Evolutionary conservation across 352 stramenopile genomes (phyloP), one percentile per base, ranked within the genome.

Genomic region (Pythium dissotocum): DNA sequence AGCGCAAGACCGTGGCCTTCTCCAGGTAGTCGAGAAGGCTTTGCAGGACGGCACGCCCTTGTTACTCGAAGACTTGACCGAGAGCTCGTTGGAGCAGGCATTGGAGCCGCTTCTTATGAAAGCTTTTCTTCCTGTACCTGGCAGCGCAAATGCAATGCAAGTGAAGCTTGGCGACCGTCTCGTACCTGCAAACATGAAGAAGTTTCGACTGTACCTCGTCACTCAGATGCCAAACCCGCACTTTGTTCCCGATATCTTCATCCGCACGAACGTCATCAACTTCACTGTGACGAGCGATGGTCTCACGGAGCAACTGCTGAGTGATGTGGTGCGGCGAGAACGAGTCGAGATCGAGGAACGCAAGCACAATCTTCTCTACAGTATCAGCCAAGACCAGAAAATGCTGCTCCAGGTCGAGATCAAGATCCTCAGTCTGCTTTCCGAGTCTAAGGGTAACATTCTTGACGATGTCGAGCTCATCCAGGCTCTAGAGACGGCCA

Each of bases 211-310:
- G 68, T 98, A 97, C 66, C 72, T 98, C 55, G 96, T 91, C 1
- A 98, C 92, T 0, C 98, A 98, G 55, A 69, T 98, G n/a, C 79
- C 88, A 0, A 98, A 98, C 57, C 93, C 93, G 10, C 80, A 89
- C 46, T 98, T 98, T 62, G 67, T 87, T 0, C 92, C 93, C 6
- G 93, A 98, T 42, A 80, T 98, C 8, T 98, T 91, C 63, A 97
- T 98, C 59, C 93, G 92, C 58, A 89, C 97, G 32, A 98, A 91
- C 53, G 77, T 98, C 5, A 96, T 98, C 59, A 98, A 98, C 65
- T 98, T 98, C 61, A 97, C 87, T 0, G 93, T 98, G 28, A 98
- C 92, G 1, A 80, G 81, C n/a, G 83, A 93, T 4, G 93, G 93
- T 1, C 75, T 98, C 13, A 87, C 97, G 36, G 87, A 95, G 21